Conservation (phyloP, 257 asterid species). For the Eucommia ulmoides region DNA sequence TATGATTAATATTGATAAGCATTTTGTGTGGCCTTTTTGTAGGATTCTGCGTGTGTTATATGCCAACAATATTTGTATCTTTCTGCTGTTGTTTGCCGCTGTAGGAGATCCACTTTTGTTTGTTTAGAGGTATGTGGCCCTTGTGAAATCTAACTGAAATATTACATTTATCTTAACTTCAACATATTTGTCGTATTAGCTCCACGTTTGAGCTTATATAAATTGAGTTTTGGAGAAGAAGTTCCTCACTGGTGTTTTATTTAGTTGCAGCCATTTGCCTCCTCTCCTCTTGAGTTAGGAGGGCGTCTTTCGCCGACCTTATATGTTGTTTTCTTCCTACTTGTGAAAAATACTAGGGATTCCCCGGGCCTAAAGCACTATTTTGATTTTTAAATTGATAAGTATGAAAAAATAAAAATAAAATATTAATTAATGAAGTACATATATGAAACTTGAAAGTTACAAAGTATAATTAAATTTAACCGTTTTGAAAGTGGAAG, state of each 20-base stretch:
- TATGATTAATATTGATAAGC: slow-evolving; percentile 15
- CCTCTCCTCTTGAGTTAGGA: not conserved
- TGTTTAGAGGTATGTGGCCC: slow-evolving; percentile 73
- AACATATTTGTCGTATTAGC: no score
- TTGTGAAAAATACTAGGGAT: not conserved
- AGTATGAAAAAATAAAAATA: no score
- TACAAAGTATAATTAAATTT: no score
- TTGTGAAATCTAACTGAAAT: not conserved
- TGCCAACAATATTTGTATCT: slow-evolving; percentile 82
- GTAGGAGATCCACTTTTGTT: slow-evolving; percentile 74
- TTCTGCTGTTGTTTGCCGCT: slow-evolving; percentile 78
- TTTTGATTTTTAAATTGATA: no score
- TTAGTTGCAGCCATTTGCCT: not conserved
- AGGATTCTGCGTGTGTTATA: slow-evolving; percentile 85
- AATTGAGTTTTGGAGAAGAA: not conserved
- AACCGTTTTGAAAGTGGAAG: no score
- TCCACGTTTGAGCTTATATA: not conserved
- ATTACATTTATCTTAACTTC: not conserved
- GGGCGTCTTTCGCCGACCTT: not conserved
- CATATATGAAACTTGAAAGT: no score
- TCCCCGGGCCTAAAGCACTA: no score
- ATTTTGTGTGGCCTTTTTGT: slow-evolving; percentile 19
- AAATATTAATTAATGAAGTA: no score
- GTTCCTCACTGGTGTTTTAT: not conserved
- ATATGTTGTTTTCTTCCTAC: no score